Percentiles rank a stretch among this genome's conserved stretches.
These are phyloP conservation scores for Ogataea methylovora DNA, from an alignment of 805 yeast species.

Conservation along the genomic window DNA sequence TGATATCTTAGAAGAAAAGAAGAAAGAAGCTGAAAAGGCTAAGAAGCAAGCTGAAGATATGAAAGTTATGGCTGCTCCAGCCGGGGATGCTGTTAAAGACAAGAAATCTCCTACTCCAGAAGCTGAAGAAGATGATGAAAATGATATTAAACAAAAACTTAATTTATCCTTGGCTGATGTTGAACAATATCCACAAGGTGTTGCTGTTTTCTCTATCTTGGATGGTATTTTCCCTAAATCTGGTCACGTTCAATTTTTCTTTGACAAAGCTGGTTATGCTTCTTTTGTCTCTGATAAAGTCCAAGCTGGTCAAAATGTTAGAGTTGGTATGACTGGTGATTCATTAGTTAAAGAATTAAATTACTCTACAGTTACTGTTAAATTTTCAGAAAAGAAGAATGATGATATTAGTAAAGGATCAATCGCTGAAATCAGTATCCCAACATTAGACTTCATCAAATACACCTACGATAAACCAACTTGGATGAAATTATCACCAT, in stretches of 20 bases:
- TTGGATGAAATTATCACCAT: slow-evolving; percentile 46
- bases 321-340: slow-evolving; percentile 52
- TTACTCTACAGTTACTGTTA: slow-evolving; percentile 58
- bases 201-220: slow-evolving; percentile 58
- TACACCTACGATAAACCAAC: slow-evolving; percentile 59
- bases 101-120: slow-evolving; percentile 13
- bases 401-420: slow-evolving; percentile 49
- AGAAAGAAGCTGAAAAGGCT: slow-evolving; percentile 25
- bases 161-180: slow-evolving; percentile 54
- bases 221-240: slow-evolving; percentile 53
- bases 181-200: slow-evolving; percentile 60
- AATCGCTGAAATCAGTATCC: slow-evolving; percentile 54
- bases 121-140: slow-evolving; percentile 29
- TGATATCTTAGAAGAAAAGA: slow-evolving; percentile 51
- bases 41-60: slow-evolving; percentile 20
- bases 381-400: slow-evolving; percentile 49
- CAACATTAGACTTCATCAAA: slow-evolving; percentile 59
- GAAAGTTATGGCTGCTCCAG: slow-evolving; percentile 4
- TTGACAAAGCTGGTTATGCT: slow-evolving; percentile 68
- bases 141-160: slow-evolving; percentile 32
- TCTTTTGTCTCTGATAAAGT: slow-evolving; percentile 51
- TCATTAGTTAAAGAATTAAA: slow-evolving; percentile 70
- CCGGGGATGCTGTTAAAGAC: slow-evolving; percentile 7
- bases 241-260: slow-evolving; percentile 63
- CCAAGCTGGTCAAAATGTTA: slow-evolving; percentile 28